phyloP scores from a whole-genome alignment of 2,329 filamentous ascomycete species.

The Aaosphaeria pasadenensis region DNA sequence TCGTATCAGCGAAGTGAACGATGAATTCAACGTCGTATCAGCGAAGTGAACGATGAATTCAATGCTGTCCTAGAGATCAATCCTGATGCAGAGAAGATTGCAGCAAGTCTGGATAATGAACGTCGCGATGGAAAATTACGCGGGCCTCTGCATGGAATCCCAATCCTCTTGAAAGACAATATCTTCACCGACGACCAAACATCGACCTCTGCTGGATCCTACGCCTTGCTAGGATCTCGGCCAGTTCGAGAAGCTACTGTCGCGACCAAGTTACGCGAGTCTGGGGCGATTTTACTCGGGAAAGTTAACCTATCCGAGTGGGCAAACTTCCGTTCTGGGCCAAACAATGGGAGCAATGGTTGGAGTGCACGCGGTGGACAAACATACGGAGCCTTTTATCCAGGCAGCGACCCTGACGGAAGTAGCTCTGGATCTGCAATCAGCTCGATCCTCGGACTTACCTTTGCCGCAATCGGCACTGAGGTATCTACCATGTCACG shows the following conservation, averaged over 20 bases:
- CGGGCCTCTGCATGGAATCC: constrained; percentile 24
- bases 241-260: constrained; percentile 54
- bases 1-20: constrained; percentile 50
- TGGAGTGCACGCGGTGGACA: constrained; percentile 63
- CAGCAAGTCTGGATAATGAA: constrained; percentile 42
- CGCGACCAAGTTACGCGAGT: constrained; percentile 54
- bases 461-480: constrained; percentile 51
- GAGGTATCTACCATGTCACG: constrained; percentile 47
- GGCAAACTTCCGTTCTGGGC: constrained; percentile 53
- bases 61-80: constrained; percentile 51
- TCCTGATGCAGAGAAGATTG: constrained; percentile 48
- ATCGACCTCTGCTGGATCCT: constrained; percentile 54
- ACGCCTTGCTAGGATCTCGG: constrained; percentile 55
- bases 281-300: constrained; percentile 60
- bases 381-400: constrained; percentile 55
- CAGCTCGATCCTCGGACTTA: constrained; percentile 41
- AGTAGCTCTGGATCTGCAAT: constrained; percentile 57
- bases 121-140: constrained; percentile 41
- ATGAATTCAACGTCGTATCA: constrained; percentile 45
- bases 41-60: constrained; percentile 49
- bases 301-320: constrained; percentile 62
- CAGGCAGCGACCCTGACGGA: constrained; percentile 56
- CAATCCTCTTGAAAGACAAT: neutral
- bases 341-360: constrained; percentile 51
- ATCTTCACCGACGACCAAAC: neutral